phyloP scores from a whole-genome alignment of 768 basidiomycete species.

The Rhizopogon sp. region DNA sequence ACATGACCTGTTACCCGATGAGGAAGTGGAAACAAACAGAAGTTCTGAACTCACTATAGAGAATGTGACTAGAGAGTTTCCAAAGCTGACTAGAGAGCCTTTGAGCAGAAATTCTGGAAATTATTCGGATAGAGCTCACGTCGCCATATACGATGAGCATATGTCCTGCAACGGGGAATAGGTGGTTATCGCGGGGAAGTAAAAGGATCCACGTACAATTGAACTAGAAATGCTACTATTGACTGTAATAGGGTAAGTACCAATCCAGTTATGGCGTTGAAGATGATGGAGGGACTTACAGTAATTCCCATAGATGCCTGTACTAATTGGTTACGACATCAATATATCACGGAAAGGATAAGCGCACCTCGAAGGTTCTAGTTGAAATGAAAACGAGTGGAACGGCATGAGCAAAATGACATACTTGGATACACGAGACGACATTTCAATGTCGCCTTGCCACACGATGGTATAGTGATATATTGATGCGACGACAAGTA shows the following conservation, averaged over 20 bases:
- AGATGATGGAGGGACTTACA: conserved; percentile 7
- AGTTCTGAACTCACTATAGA: conserved; percentile 23
- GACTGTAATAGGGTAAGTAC: conserved; percentile 15
- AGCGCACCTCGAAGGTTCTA: conserved; percentile 1
- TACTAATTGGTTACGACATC: not conserved
- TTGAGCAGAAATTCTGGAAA: not conserved
- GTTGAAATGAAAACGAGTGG: not conserved
- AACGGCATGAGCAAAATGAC: not conserved
- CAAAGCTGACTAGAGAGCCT: not conserved
- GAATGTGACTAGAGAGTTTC: conserved; percentile 18
- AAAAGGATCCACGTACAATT: conserved; percentile 20
- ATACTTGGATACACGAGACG: conserved; percentile 22
- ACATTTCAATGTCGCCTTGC: conserved; percentile 20
- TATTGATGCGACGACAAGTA: conserved; percentile 25
- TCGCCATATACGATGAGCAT: conserved; percentile 34
- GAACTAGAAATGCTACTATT: conserved; percentile 30
- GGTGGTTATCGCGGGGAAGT: not conserved
- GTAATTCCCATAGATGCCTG: conserved; percentile 33
- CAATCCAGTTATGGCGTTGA: not conserved
- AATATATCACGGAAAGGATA: not conserved
- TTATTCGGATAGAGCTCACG: conserved; percentile 14
- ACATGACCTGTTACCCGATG: conserved; percentile 12
- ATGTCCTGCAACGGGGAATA: conserved; percentile 18
- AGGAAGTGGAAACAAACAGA: not conserved
- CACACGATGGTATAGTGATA: conserved; percentile 28